Evolutionary conservation across 2,329 filamentous ascomycete genomes (phyloP), one percentile per base, ranked within the genome.

Genomic region (Paramyrothecium roridum): DNA sequence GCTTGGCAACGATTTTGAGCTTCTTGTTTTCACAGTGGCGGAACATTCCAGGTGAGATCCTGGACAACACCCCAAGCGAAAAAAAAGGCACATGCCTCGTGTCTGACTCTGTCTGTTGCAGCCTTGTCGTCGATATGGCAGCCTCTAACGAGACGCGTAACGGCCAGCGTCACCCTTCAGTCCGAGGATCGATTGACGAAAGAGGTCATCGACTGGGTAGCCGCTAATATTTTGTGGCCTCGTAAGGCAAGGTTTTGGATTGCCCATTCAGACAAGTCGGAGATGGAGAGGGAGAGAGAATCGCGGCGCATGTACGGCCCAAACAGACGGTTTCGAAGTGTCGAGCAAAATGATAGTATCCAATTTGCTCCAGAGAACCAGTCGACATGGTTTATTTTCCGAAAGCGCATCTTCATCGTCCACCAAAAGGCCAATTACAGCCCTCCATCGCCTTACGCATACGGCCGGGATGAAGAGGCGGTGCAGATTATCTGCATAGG

Each of bases 311-410:
- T 51, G 30, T 51, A 37, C 30, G 49, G 49, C 8, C 33, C n/a
- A 6, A 3, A n/a, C 8, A 51, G 16, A 20, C 48, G 48, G 16
- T 20, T 21, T 16, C 49, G n/a, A 37, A 37, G 20, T n/a, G 19
- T 21, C 3, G 30, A 37, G 49, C 49, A 21, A 16, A 51, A 37
- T 34, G 49, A 51, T 20, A 40, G 21, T 17, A 40, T 51, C 33
- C 21, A 37, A 10, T 51, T 51, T 30, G n/a, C n/a, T 19, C 49
- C 49, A 3, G 49, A 37, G 19, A 51, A 51, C 20, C 49, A 51
- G 20, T 51, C 49, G 12, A 51, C 49, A 3, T 51, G 49, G 49
- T 51, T 51, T 30, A 51, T 51, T 21, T 51, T 51, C 49, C 16
- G 33, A 3, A 16, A 30, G 17, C 49, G 30, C 17, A 19, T 51